Base-by-base conservation (phyloP, 75 land plant genomes). In the Selaginella tamariscina region DNA sequence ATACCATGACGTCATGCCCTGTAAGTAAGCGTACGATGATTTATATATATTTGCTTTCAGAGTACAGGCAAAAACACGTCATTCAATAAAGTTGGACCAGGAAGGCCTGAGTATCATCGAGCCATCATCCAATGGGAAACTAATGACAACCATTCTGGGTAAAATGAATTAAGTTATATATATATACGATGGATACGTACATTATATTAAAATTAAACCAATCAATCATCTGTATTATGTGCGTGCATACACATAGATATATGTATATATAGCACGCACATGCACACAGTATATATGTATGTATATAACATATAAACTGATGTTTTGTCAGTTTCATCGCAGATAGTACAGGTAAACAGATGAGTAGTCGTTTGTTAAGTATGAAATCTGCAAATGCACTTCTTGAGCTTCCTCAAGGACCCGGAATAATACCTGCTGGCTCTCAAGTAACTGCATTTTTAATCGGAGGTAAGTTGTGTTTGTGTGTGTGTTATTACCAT, bases 261-360 rank as follows among this genome's bases (percentile, higher is more conserved):
- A n/a, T n/a, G n/a, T n/a, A n/a, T n/a, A n/a, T n/a, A n/a, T n/a
- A n/a, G n/a, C n/a, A n/a, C n/a, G n/a, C n/a, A n/a, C n/a, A n/a
- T n/a, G n/a, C n/a, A n/a, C n/a, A n/a, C n/a, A 5, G 49, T 39
- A 39, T 5, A 5, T 39, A 5, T 39, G 49, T 5, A 15, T 15
- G 5, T 39, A 5, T 5, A 15, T 15, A 39, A 5, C 15, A 5
- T 39, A 5, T 39, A 5, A 39, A 15, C 15, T 39, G 15, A 39
- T n/a, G n/a, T n/a, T n/a, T n/a, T n/a, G n/a, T n/a, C 79, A 92
- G 98, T 54, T 92, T 85, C 79, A 82, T 89, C 70, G 95, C 98
- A 62, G 83, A 81, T 68, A 92, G 95, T 74, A 92, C 95, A 59
- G 98, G 98, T 2, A 76, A 73, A 27, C 98, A 93, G 73, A 70